Evolutionary conservation across 148 eudicot species (phyloP).

Genomic region (Rhododendron ferrugineum): DNA sequence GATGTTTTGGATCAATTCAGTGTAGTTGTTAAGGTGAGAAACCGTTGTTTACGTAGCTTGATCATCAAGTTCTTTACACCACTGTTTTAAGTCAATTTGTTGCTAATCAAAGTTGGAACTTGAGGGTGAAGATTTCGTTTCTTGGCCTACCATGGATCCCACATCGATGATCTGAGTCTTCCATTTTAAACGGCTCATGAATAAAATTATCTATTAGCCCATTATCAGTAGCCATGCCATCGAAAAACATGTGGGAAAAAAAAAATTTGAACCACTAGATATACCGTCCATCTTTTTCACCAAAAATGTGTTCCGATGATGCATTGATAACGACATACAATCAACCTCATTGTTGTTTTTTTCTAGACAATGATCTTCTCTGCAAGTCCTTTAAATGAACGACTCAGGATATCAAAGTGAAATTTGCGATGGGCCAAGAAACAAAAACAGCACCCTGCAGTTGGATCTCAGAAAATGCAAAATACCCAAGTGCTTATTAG

Average conservation of each 20-base stretch:
- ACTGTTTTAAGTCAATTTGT: neutral
- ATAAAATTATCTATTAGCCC: too few species aligned
- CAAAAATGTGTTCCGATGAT: too few species aligned
- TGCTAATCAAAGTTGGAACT: neutral
- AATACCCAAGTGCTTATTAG: neutral
- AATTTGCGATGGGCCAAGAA: neutral
- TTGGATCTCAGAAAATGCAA: neutral
- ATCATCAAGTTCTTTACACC: neutral
- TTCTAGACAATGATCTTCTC: too few species aligned
- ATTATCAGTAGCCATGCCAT: too few species aligned
- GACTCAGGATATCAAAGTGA: neutral
- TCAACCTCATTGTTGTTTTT: too few species aligned
- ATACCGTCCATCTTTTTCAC: too few species aligned
- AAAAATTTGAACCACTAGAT: too few species aligned
- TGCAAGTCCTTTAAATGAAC: neutral
- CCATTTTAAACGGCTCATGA: too few species aligned
- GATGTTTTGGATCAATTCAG: conserved; percentile 59
- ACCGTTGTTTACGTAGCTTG: neutral
- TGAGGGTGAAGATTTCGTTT: neutral
- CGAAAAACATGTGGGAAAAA: too few species aligned
- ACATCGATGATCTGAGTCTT: neutral
- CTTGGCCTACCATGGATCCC: neutral
- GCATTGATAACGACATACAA: too few species aligned
- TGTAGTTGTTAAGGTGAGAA: conserved; percentile 49
- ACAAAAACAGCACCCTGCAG: neutral